Percentiles rank a stretch among this genome's conserved stretches.
Evolutionary conservation across 148 eudicot genomes (phyloP).

Genomic region (Chenopodium quinoa): DNA sequence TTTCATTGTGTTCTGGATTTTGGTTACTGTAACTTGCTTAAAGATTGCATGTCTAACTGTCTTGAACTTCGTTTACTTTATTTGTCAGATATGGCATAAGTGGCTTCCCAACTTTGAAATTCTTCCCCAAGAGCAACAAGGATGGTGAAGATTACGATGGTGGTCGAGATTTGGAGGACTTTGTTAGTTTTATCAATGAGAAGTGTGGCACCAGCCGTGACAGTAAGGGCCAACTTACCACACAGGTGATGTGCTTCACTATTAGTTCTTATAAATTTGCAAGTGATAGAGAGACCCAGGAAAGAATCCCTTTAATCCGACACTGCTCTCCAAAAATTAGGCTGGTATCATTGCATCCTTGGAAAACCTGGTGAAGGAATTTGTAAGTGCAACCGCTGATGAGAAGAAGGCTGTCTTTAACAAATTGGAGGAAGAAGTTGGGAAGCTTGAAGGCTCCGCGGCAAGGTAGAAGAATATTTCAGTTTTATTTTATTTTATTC

Average conservation of each 20-base stretch:
- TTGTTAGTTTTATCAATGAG: conserved; percentile 82
- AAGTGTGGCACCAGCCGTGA: conserved; percentile 89
- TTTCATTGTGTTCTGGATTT: conserved; percentile 1
- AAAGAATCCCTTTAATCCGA: not conserved
- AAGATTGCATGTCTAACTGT: not conserved
- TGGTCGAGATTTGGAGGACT: conserved; percentile 79
- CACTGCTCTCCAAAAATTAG: conserved; percentile 31
- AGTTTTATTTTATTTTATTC: too few relatives aligned
- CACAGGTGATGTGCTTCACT: conserved; percentile 39
- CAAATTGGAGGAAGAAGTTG: conserved; percentile 73
- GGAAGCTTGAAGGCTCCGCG: conserved; percentile 77
- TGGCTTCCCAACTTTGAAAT: conserved; percentile 92
- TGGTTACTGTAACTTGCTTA: not conserved
- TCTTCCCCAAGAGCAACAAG: conserved; percentile 90
- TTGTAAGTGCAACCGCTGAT: conserved; percentile 59
- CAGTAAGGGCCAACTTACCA: conserved; percentile 71
- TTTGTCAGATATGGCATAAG: conserved; percentile 70
- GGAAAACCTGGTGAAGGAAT: conserved; percentile 77
- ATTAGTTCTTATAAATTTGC: not conserved
- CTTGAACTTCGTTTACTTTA: not conserved
- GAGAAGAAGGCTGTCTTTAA: conserved; percentile 66
- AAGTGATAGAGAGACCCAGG: not conserved
- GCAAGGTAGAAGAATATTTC: conserved; percentile 52
- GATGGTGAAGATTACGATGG: conserved; percentile 97
- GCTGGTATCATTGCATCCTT: conserved; percentile 69